These are phyloP conservation scores for Acer negundo DNA, from an alignment of 345 rosid genomes.

Conservation along the genomic window DNA sequence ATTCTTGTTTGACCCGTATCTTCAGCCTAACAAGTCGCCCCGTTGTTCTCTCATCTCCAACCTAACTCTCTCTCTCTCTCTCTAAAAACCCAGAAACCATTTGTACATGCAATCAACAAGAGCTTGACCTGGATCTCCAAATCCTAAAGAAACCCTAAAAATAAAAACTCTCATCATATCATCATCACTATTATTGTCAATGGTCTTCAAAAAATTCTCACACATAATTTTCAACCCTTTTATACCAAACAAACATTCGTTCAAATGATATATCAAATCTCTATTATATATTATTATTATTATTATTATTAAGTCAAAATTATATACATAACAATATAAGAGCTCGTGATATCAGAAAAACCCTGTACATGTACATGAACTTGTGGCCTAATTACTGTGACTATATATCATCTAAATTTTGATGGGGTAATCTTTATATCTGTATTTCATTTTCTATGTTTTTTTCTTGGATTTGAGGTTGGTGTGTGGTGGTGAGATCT, in stretches of 20 bases:
- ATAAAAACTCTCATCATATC: neutral
- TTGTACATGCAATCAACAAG: slow-evolving; percentile 25
- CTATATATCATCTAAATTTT: neutral
- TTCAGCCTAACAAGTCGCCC: slow-evolving; percentile 57
- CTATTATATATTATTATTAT: neutral
- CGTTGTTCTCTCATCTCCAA: slow-evolving; percentile 54
- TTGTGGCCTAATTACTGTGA: slow-evolving; percentile 12
- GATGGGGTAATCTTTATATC: neutral
- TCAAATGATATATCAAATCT: slow-evolving; percentile 22
- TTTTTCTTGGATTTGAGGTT: neutral
- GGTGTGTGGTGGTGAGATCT: slow-evolving; percentile 10
- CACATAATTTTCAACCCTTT: slow-evolving; percentile 26
- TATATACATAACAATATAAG: neutral
- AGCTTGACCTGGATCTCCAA: slow-evolving; percentile 17
- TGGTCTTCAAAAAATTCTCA: slow-evolving; percentile 19
- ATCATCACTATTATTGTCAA: slow-evolving; percentile 4
- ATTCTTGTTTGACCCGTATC: slow-evolving; percentile 89
- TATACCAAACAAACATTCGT: slow-evolving; percentile 51
- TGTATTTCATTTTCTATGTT: neutral
- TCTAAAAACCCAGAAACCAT: slow-evolving; percentile 20
- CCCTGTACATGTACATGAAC: slow-evolving; percentile 22
- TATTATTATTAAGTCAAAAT: slow-evolving; percentile 12
- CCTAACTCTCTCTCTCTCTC: slow-evolving; percentile 32
- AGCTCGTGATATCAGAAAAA: neutral
- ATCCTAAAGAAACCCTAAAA: slow-evolving; percentile 1